Base-by-base conservation (phyloP, 768 basidiomycete species). In the Pleurotus ostreatus region DNA sequence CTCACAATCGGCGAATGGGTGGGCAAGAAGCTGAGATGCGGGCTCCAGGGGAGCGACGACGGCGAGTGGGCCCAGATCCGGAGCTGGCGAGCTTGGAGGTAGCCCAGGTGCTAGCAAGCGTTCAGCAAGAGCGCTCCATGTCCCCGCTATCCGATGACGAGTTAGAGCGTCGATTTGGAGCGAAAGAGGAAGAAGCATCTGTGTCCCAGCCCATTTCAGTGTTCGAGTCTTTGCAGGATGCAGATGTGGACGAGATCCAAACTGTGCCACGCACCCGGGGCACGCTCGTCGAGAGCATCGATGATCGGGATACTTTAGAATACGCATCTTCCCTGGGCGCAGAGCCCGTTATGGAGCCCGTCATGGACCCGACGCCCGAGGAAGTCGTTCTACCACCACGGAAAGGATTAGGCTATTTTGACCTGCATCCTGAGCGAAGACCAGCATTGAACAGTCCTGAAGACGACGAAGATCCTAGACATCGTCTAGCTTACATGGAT, bases 1-100 rank as follows among this genome's bases (percentile, higher is more conserved):
- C 68, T 46, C 80, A 79, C 60, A 68, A 62, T 37, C 71, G 84
- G 41, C 69, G 84, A 41, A 68, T 86, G 65, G 78, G 66, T 1
- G 79, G 75, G 5, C 86, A 87, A 65, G 86, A 86, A 47, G 81
- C 73, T 3, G 61, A 72, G 58, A 55, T 71, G 56, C 39, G 62
- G 53, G 62, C 66, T 62, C 48, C 62, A 48, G 61, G 74, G 65
- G 54, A 73, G 66, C 38, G 71, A 72, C 63, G 74, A 65, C 55
- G 64, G 37, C 55, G 56, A 39, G 64, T 59, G 16, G 56, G 67
- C 23, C 66, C 70, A 9, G 89, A 91, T 62, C 88, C 89, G 0
- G 90, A 89, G 58, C 65, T 86, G 30, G 89, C 83, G 6, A 85
- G 88, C 57, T 73, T 83, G 67, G 89, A 92, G 66, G 82, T 88